Percentiles rank a stretch among this genome's conserved stretches.
These are phyloP conservation scores for Apiospora kogelbergensis DNA, from an alignment of 2,329 filamentous ascomycete genomes.

Conservation along the genomic window DNA sequence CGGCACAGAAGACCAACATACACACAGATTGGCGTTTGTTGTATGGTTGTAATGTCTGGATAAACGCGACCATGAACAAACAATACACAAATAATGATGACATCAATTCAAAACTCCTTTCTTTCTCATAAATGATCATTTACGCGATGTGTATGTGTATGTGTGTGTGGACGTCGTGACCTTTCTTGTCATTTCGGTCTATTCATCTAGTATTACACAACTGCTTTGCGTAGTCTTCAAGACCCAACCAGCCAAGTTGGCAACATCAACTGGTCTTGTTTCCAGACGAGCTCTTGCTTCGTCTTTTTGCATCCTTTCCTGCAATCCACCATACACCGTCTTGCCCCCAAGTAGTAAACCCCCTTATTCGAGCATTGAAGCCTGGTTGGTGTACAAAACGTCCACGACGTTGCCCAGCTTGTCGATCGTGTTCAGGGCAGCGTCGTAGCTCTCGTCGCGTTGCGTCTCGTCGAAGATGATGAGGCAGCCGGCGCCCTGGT, in stretches of 20 bases:
- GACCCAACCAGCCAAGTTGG: background rate
- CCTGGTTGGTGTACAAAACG: slow-evolving; percentile 96
- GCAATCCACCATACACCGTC: background rate
- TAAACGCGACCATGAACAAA: slow-evolving; percentile 2
- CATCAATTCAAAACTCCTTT: background rate
- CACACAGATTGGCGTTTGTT: background rate
- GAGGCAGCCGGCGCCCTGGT: slow-evolving; percentile 95
- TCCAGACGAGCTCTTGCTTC: background rate
- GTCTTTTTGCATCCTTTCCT: background rate
- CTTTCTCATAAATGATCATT: background rate
- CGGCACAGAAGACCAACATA: background rate
- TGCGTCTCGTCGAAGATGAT: slow-evolving; percentile 97
- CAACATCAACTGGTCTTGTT: background rate
- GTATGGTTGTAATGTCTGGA: background rate
- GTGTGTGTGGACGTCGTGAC: background rate
- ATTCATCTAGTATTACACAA: slow-evolving; percentile 9
- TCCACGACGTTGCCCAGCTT: slow-evolving; percentile 98
- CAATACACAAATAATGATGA: background rate
- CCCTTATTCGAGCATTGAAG: slow-evolving; percentile 82
- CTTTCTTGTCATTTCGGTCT: slow-evolving; percentile 6
- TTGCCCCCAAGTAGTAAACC: background rate
- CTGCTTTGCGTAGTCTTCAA: background rate
- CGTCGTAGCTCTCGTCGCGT: slow-evolving; percentile 90
- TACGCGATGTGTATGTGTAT: background rate
- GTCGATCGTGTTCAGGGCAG: slow-evolving; percentile 90